Conservation (phyloP, 257 asterid genomes). For the Thymus mandschuricus region DNA sequence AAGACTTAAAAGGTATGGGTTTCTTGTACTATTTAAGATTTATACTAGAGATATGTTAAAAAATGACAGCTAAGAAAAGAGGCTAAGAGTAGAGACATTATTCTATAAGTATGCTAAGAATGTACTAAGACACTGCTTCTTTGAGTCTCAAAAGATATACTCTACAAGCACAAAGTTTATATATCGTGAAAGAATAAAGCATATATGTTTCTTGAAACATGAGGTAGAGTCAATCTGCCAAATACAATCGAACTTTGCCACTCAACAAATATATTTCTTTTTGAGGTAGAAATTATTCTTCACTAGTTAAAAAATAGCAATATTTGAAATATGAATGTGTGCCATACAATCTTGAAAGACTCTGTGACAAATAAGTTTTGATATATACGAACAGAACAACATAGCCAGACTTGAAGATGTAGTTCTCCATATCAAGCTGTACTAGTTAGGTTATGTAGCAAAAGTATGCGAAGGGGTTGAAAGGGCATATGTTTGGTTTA, state of each 20-base stretch:
- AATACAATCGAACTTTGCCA: background rate
- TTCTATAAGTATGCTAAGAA: background rate
- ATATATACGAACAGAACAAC: background rate
- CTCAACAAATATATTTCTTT: background rate
- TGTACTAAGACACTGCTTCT: background rate
- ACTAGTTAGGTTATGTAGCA: background rate
- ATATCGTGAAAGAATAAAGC: background rate
- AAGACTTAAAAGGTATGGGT: background rate
- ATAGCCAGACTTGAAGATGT: background rate
- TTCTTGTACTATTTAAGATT: background rate
- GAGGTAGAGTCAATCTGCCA: background rate
- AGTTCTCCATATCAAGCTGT: background rate
- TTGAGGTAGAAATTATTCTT: background rate
- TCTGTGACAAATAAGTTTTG: background rate
- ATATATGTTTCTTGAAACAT: background rate
- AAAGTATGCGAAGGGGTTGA: background rate
- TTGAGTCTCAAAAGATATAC: background rate
- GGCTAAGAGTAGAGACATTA: background rate
- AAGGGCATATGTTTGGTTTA: background rate
- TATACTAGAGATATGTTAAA: background rate
- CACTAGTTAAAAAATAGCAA: background rate
- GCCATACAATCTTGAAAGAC: background rate
- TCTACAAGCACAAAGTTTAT: background rate
- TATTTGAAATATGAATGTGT: background rate
- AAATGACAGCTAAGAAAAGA: background rate